A percentile compares a stretch with the other conserved stretches of the same genome.
Conservation (phyloP, 2,329 filamentous ascomycete species). For the Fusarium tricinctum region DNA sequence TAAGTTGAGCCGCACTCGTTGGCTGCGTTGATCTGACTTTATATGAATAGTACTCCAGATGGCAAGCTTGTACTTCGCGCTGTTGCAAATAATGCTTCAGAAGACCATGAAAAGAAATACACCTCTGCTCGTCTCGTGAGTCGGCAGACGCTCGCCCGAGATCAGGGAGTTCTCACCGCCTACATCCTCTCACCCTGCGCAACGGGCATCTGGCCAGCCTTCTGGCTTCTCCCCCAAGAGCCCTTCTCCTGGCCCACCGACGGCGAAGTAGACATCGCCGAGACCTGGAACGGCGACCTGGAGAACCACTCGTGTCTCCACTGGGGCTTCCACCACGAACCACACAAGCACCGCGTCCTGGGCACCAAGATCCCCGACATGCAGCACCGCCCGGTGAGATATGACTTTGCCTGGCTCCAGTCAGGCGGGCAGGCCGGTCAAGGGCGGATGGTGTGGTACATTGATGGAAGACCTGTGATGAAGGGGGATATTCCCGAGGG, state of each 20-base stretch:
- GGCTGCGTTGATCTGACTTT: not conserved
- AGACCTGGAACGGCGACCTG: constrained; percentile 71
- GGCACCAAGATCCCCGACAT: constrained; percentile 66
- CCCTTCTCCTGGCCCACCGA: constrained; percentile 71
- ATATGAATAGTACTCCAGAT: constrained; percentile 57
- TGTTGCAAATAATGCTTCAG: constrained; percentile 55
- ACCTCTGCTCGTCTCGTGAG: constrained; percentile 70
- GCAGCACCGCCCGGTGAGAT: constrained; percentile 62
- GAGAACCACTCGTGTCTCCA: constrained; percentile 71
- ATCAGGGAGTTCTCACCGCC: constrained; percentile 67
- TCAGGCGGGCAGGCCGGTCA: constrained; percentile 59
- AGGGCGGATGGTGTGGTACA: constrained; percentile 70
- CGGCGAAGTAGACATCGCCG: constrained; percentile 72
- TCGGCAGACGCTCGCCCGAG: constrained; percentile 63
- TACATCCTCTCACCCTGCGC: constrained; percentile 67
- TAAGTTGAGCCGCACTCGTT: constrained; percentile 31
- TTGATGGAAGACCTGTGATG: constrained; percentile 70
- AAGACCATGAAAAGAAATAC: constrained; percentile 59
- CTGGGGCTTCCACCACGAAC: constrained; percentile 70
- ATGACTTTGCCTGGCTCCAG: constrained; percentile 70
- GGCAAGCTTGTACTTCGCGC: constrained; percentile 67
- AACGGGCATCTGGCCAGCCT: constrained; percentile 71
- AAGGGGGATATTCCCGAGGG: constrained; percentile 66
- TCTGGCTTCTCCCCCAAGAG: constrained; percentile 71
- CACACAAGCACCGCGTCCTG: constrained; percentile 68